Evolutionary conservation across 2,329 filamentous ascomycete species (phyloP).

Genomic region (Penicillium sp.): DNA sequence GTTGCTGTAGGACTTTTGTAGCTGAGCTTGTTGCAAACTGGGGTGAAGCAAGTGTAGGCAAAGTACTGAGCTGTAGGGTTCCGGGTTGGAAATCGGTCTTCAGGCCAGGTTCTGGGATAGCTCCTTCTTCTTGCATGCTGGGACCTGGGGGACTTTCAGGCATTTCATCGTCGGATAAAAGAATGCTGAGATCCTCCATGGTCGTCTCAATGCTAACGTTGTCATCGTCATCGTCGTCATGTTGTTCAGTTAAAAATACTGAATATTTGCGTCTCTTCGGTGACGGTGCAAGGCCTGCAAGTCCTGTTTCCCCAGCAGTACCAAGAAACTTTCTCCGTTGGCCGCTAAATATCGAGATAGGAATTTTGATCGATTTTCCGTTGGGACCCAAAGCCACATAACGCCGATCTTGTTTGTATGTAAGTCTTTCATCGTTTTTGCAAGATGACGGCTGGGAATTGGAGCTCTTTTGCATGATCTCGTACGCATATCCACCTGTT

Average conservation of each 20-base stretch:
- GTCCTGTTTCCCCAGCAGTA: conserved; percentile 24
- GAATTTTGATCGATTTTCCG: conserved; percentile 47
- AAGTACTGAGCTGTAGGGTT: conserved; percentile 57
- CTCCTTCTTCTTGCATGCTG: conserved; percentile 5
- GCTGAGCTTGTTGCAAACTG: conserved; percentile 62
- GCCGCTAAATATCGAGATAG: conserved; percentile 51
- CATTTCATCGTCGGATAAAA: conserved; percentile 34
- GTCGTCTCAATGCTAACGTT: conserved; percentile 50
- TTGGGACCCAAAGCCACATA: conserved; percentile 43
- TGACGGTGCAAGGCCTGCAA: background rate
- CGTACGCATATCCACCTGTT: background rate
- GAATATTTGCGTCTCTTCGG: conserved; percentile 1
- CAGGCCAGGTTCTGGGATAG: conserved; percentile 1
- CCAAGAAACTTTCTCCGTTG: conserved; percentile 36
- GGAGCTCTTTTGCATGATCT: background rate
- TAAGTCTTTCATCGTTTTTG: background rate
- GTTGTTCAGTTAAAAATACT: background rate
- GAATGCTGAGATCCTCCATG: conserved; percentile 46
- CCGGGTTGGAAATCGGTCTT: conserved; percentile 67
- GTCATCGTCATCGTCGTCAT: conserved; percentile 35
- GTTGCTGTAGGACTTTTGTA: conserved; percentile 61
- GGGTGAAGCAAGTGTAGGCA: conserved; percentile 66
- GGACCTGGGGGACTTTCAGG: background rate
- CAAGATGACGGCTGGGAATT: background rate
- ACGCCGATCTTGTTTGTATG: conserved; percentile 40